Conservation (phyloP, 257 asterid genomes). For the Fraxinus excelsior region DNA sequence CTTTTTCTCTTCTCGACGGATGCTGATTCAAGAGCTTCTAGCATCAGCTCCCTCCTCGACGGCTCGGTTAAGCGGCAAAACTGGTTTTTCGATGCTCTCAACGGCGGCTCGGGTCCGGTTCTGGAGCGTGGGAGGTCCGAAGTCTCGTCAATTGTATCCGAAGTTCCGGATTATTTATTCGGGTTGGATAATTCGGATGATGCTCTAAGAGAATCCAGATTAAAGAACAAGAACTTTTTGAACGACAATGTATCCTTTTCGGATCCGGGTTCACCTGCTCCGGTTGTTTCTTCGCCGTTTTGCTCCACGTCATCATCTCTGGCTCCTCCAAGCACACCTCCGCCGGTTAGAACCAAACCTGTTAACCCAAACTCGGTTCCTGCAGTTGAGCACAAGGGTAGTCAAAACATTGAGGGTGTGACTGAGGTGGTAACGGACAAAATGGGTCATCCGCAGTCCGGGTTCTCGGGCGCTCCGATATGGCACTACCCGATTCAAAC, state of each 20-base stretch:
- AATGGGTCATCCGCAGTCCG: slow-evolving; percentile 41
- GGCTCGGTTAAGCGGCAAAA: slow-evolving; percentile 85
- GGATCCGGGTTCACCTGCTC: slow-evolving; percentile 88
- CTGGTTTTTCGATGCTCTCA: slow-evolving; percentile 88
- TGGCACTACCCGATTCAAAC: slow-evolving; percentile 68
- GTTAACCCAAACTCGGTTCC: slow-evolving; percentile 40
- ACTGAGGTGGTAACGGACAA: slow-evolving; percentile 36
- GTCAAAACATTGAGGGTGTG: slow-evolving; percentile 21
- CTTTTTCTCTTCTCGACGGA: slow-evolving; percentile 64
- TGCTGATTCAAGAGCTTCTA: slow-evolving; percentile 50
- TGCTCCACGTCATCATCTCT: slow-evolving; percentile 71
- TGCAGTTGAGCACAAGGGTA: slow-evolving; percentile 36
- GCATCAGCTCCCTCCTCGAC: slow-evolving; percentile 78
- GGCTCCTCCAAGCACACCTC: slow-evolving; percentile 54
- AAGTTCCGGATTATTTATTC: slow-evolving; percentile 84
- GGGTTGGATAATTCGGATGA: slow-evolving; percentile 88
- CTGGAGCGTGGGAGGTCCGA: slow-evolving; percentile 89
- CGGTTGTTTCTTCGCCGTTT: slow-evolving; percentile 62
- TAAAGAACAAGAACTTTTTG: slow-evolving; percentile 29
- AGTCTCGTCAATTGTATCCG: slow-evolving; percentile 83
- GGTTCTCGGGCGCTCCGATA: slow-evolving; percentile 55
- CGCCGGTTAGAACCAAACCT: slow-evolving; percentile 72
- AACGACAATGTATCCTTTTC: slow-evolving; percentile 55
- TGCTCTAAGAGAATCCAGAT: slow-evolving; percentile 38
- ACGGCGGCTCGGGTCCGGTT: slow-evolving; percentile 53